Evolutionary conservation across 495 filamentous ascomycete genomes (phyloP).

Genomic region (Daldinia vernicosa): DNA sequence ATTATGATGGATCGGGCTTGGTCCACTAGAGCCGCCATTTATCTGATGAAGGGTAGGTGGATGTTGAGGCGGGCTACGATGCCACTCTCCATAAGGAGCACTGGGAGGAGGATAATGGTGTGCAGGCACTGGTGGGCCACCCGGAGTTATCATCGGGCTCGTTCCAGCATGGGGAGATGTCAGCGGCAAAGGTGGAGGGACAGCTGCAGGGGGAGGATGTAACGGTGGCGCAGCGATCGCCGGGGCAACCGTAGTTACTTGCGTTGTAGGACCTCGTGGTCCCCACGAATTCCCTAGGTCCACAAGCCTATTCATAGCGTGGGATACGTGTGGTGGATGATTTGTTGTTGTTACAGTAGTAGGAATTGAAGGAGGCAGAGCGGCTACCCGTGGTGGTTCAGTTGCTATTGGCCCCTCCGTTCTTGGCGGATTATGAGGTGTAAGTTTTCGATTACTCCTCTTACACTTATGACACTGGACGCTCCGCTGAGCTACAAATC

Average conservation of each 20-base stretch:
- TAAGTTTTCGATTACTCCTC: slow-evolving; percentile 52
- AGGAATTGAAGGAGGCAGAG: slow-evolving; percentile 28
- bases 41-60: slow-evolving; percentile 51
- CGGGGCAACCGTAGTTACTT: slow-evolving; percentile 18
- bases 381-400: slow-evolving; percentile 49
- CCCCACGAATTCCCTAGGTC: slow-evolving; percentile 40
- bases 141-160: slow-evolving; percentile 44
- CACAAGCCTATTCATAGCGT: slow-evolving; percentile 33
- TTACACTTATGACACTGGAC: slow-evolving; percentile 67
- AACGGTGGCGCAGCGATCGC: slow-evolving; percentile 32
- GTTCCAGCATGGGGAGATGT: slow-evolving; percentile 34
- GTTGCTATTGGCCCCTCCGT: slow-evolving; percentile 45
- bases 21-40: slow-evolving; percentile 48
- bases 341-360: slow-evolving; percentile 21
- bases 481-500: slow-evolving; percentile 60
- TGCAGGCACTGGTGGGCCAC: slow-evolving; percentile 42
- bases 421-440: slow-evolving; percentile 42
- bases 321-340: slow-evolving; percentile 30
- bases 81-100: slow-evolving; percentile 48
- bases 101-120: slow-evolving; percentile 54
- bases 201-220: slow-evolving; percentile 31
- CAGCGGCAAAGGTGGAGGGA: slow-evolving; percentile 39
- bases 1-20: slow-evolving; percentile 51
- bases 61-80: slow-evolving; percentile 46
- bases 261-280: slow-evolving; percentile 29